Evolutionary conservation across 305 asterid species (phyloP), one percentile per base, ranked within the genome.

Genomic region (Striga hermonthica): DNA sequence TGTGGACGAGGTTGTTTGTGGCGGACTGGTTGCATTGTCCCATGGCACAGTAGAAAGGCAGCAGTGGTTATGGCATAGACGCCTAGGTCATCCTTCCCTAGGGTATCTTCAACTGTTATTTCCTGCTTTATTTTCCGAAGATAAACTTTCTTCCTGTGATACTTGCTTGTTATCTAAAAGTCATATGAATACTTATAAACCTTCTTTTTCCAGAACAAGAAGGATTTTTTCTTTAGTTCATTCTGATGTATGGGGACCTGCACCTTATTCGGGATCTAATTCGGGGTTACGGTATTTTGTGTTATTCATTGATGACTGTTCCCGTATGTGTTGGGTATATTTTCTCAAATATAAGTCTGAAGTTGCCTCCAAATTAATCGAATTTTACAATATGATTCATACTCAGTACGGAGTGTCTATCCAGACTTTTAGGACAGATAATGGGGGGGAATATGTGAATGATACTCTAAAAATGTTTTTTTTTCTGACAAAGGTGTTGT

Each of bases 391-490:
- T 0, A 62, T 64, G 63, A 9, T 70, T 38, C 8, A 15, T 9
- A 73, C 44, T 15, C 63, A 73, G 12, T 67, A 59, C 7, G 60
- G 54, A 0, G 12, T 53, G 0, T 52, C 60, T 9, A 4, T 60
- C 0, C 3, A 45, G 12, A 15, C 66, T n/a, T 36, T 72, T 6
- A 13, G 44, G 0, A 56, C 40, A 0, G 49, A 72, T 59, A 72
- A 72, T 50, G 73, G 76, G 7, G 59, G 50, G 0, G 68, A 72
- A 54, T 65, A 49, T 36, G 49, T 6, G 0, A 72, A 66, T 12
- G 3, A 60, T 7, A 0, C 4, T 55, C 4, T 38, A 4, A 36
- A 60, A 0, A 15, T 15, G 1, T 12, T 6, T 0, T 73, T 60
- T n/a, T 61, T 73, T 11, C 16, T 13, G n/a, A 1, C 3, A 3